These are phyloP conservation scores for Aspergillus wentii DNA, from an alignment of 495 filamentous ascomycete genomes.

Conservation along the genomic window DNA sequence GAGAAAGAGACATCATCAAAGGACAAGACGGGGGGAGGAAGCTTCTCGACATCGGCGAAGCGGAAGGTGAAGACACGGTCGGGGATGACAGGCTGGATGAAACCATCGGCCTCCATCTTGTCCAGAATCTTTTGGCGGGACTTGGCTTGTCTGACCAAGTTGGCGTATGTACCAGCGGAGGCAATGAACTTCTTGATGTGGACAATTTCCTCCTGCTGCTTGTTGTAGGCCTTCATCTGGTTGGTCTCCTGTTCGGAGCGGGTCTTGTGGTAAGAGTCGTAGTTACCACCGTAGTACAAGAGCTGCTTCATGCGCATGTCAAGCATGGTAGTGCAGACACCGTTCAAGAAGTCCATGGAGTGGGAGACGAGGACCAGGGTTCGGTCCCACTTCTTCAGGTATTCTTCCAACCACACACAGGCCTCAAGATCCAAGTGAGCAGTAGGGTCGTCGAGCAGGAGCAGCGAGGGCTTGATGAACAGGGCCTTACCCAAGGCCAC, in stretches of 20 bases:
- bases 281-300: conserved; percentile 99
- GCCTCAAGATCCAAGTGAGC: conserved; percentile 99
- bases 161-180: conserved; percentile 98
- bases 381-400: conserved; percentile 98
- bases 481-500: conserved; percentile 96
- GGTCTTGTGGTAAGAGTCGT: conserved; percentile 97
- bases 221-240: conserved; percentile 96
- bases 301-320: conserved; percentile 91
- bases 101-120: conserved; percentile 99
- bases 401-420: conserved; percentile 99
- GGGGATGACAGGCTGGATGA: conserved; percentile 82
- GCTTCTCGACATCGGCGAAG: conserved; percentile 97
- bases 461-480: conserved; percentile 93
- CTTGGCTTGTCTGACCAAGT: conserved; percentile 97
- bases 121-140: conserved; percentile 99
- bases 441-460: conserved; percentile 96
- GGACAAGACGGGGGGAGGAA: conserved; percentile 91
- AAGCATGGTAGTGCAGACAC: conserved; percentile 97
- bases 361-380: conserved; percentile 98
- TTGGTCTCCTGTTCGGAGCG: conserved; percentile 91
- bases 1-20: conserved; percentile 98
- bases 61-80: conserved; percentile 97
- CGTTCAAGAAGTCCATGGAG: conserved; percentile 98
- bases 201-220: conserved; percentile 97
- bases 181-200: conserved; percentile 99